These are phyloP conservation scores for Candida ficus DNA, from an alignment of 805 yeast genomes.

Conservation along the genomic window DNA sequence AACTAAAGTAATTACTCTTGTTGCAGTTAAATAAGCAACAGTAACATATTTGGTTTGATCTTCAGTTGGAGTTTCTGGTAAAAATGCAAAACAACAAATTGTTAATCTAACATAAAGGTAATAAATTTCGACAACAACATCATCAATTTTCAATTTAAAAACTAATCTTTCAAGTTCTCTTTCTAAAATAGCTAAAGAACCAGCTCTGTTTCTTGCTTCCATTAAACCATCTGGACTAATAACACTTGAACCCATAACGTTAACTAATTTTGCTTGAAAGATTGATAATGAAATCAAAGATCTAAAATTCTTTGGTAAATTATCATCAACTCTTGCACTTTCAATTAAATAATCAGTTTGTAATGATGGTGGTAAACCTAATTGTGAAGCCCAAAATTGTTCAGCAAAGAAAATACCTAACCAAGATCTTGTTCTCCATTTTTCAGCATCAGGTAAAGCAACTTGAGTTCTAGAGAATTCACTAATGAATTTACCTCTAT, in stretches of 20 bases:
- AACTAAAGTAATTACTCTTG: slow-evolving; percentile 73
- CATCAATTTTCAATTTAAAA: slow-evolving; percentile 61
- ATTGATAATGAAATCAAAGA: slow-evolving; percentile 69
- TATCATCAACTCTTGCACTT: slow-evolving; percentile 60
- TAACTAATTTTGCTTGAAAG: slow-evolving; percentile 78
- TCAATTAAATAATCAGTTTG: slow-evolving; percentile 81
- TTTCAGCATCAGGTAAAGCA: slow-evolving; percentile 82
- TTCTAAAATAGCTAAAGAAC: slow-evolving; percentile 69
- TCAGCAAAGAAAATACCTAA: slow-evolving; percentile 81
- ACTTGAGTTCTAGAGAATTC: slow-evolving; percentile 91
- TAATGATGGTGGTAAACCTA: slow-evolving; percentile 84
- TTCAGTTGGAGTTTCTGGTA: slow-evolving; percentile 84
- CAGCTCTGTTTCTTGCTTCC: slow-evolving; percentile 79
- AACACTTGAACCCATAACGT: slow-evolving; percentile 83
- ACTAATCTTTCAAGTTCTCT: slow-evolving; percentile 71
- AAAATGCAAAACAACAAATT: slow-evolving; percentile 83
- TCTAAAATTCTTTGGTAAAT: slow-evolving; percentile 64
- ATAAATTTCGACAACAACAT: slow-evolving; percentile 68
- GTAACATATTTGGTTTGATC: slow-evolving; percentile 84
- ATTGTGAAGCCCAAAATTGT: slow-evolving; percentile 82
- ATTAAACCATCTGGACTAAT: slow-evolving; percentile 83
- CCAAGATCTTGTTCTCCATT: slow-evolving; percentile 95
- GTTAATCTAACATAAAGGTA: slow-evolving; percentile 72
- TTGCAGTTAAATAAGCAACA: slow-evolving; percentile 74
- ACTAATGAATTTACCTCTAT: slow-evolving; percentile 84